These are phyloP conservation scores for Chenopodium album DNA, from an alignment of 148 eudicot genomes.

Conservation along the genomic window DNA sequence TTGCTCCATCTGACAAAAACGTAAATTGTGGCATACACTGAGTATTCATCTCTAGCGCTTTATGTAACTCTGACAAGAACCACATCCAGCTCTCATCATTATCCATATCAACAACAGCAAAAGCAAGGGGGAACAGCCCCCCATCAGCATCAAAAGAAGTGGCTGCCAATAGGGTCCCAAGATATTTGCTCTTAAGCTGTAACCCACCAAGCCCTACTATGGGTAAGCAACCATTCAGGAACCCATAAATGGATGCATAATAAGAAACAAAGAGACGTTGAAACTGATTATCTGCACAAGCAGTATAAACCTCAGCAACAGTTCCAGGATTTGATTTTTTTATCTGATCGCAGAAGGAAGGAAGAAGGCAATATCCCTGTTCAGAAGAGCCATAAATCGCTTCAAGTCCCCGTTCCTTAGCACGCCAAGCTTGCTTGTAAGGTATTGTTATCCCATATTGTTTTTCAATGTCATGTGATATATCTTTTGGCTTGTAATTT, in stretches of 20 bases:
- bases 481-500: slow-evolving; percentile 71
- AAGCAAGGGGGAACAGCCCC: slow-evolving; percentile 60
- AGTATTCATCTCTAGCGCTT: slow-evolving; percentile 47
- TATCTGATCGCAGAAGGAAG: slow-evolving; percentile 50
- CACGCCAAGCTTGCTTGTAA: slow-evolving; percentile 78
- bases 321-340: slow-evolving; percentile 54
- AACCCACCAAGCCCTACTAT: slow-evolving; percentile 52
- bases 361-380: slow-evolving; percentile 60
- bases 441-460: slow-evolving; percentile 64
- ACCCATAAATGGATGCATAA: slow-evolving; percentile 55
- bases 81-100: slow-evolving; percentile 67
- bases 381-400: slow-evolving; percentile 70
- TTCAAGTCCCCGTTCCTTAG: slow-evolving; percentile 61
- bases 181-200: slow-evolving; percentile 57
- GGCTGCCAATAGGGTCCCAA: slow-evolving; percentile 59
- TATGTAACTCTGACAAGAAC: slow-evolving; percentile 56
- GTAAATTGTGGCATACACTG: slow-evolving; percentile 48
- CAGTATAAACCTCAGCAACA: slow-evolving; percentile 49
- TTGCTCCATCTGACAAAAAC: slow-evolving; percentile 49
- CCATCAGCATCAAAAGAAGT: slow-evolving; percentile 63
- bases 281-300: slow-evolving; percentile 48
- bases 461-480: slow-evolving; percentile 47
- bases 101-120: slow-evolving; percentile 55
- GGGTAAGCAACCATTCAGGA: slow-evolving; percentile 60
- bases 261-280: slow-evolving; percentile 58